Conservation (phyloP, 2,329 filamentous ascomycete species). For the Chalaropsis thielavioides region DNA sequence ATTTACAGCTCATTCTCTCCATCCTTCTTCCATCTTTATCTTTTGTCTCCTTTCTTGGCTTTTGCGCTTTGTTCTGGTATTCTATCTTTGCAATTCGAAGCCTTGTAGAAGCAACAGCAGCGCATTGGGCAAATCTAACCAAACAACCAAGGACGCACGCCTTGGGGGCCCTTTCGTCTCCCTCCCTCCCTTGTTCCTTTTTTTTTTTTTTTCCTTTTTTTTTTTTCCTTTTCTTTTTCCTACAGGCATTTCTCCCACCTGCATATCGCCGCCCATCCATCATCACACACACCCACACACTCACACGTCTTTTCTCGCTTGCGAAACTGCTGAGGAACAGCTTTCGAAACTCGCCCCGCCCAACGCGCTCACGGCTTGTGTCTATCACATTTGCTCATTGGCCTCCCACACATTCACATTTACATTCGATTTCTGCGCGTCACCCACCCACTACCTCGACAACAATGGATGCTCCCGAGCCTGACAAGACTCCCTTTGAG, state of each 20-base stretch:
- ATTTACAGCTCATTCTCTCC: no score
- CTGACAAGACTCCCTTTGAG: conserved; percentile 82
- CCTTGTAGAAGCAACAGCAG: no score
- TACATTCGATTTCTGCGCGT: neutral
- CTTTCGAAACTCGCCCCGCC: neutral
- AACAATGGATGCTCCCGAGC: conserved; percentile 71
- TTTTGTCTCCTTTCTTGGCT: no score
- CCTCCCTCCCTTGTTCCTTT: neutral
- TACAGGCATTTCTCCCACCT: neutral
- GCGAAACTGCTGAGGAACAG: neutral
- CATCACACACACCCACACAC: neutral
- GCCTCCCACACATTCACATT: neutral
- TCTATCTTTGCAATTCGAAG: no score
- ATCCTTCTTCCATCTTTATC: no score
- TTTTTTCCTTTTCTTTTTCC: no score
- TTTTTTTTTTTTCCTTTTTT: neutral
- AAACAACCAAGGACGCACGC: neutral
- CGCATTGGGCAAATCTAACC: no score
- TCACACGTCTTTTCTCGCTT: neutral
- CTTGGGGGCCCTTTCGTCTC: neutral
- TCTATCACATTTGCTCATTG: neutral
- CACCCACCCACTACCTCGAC: neutral
- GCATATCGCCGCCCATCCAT: neutral
- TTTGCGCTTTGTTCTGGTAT: no score
- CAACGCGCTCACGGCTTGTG: neutral